phyloP scores from a whole-genome alignment of 2,329 filamentous ascomycete species.

The Zasmidium angulare region DNA sequence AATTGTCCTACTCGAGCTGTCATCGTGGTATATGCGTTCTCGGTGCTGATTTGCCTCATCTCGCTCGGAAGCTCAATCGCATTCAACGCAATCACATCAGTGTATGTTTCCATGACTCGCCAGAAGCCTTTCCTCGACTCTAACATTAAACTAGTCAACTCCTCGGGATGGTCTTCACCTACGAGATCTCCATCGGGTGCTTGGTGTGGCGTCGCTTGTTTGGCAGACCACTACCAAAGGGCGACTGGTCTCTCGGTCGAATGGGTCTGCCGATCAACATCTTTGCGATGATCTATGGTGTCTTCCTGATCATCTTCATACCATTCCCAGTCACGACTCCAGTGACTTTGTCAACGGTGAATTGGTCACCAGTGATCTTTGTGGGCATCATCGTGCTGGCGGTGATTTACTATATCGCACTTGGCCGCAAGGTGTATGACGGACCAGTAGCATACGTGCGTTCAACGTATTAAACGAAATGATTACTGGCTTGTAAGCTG shows the following conservation, averaged over 20 bases:
- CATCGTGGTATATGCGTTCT: slow-evolving; percentile 7
- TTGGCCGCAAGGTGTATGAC: slow-evolving; percentile 33
- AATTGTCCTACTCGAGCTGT: slow-evolving; percentile 8
- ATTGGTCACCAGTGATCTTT: slow-evolving; percentile 52
- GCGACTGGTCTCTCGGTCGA: slow-evolving; percentile 20
- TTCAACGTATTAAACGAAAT: not conserved
- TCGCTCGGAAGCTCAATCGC: slow-evolving; percentile 9
- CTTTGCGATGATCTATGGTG: not conserved
- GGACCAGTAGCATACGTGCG: slow-evolving; percentile 22
- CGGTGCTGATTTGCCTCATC: slow-evolving; percentile 12
- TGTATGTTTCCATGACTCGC: not conserved
- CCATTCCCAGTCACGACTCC: slow-evolving; percentile 9
- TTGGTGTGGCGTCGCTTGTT: slow-evolving; percentile 15
- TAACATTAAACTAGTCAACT: not conserved
- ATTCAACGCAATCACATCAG: slow-evolving; percentile 11
- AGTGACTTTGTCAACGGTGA: slow-evolving; percentile 43
- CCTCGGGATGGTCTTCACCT: slow-evolving; percentile 11
- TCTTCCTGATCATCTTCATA: not conserved
- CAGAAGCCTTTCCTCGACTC: not conserved
- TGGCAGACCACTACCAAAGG: slow-evolving; percentile 14
- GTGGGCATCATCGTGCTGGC: slow-evolving; percentile 21
- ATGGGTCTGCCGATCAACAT: slow-evolving; percentile 15
- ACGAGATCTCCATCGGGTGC: slow-evolving; percentile 18
- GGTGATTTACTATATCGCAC: slow-evolving; percentile 35
- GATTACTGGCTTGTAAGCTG: not conserved